Evolutionary conservation across 768 basidiomycete species (phyloP).

Genomic region (Paxillus involutus): DNA sequence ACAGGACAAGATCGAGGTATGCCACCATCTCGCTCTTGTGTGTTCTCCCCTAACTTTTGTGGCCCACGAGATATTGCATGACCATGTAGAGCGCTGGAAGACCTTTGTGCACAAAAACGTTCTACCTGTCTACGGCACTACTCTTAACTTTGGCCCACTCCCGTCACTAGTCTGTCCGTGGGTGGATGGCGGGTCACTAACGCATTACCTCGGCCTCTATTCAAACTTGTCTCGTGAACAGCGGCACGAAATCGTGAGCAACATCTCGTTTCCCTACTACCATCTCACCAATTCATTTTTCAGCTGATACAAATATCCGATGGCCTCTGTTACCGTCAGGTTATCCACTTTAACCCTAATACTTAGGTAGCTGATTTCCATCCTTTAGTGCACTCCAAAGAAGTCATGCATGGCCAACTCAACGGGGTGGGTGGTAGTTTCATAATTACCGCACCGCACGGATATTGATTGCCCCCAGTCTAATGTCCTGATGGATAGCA

Average conservation of each 20-base stretch:
- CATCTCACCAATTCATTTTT: not conserved
- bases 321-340: conserved; percentile 22
- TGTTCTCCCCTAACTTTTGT: not conserved
- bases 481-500: conserved; percentile 35
- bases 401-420: conserved; percentile 47
- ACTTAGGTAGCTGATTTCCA: not conserved
- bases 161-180: conserved; percentile 36
- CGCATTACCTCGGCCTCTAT: conserved; percentile 18
- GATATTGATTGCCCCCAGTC: conserved; percentile 18
- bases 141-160: conserved; percentile 28
- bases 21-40: not conserved
- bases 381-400: conserved; percentile 8
- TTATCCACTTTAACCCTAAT: not conserved
- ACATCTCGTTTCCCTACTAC: not conserved
- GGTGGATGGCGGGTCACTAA: conserved; percentile 30
- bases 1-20: not conserved
- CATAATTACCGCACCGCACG: not conserved
- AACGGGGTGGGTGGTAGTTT: conserved; percentile 35
- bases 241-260: conserved; percentile 18
- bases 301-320: conserved; percentile 6
- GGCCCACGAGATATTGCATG: conserved; percentile 8
- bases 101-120: conserved; percentile 27
- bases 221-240: conserved; percentile 2
- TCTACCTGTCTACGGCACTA: conserved; percentile 28
- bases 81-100: conserved; percentile 24